Evolutionary conservation across 2,329 filamentous ascomycete genomes (phyloP).

Genomic region (Grosmannia serpens): DNA sequence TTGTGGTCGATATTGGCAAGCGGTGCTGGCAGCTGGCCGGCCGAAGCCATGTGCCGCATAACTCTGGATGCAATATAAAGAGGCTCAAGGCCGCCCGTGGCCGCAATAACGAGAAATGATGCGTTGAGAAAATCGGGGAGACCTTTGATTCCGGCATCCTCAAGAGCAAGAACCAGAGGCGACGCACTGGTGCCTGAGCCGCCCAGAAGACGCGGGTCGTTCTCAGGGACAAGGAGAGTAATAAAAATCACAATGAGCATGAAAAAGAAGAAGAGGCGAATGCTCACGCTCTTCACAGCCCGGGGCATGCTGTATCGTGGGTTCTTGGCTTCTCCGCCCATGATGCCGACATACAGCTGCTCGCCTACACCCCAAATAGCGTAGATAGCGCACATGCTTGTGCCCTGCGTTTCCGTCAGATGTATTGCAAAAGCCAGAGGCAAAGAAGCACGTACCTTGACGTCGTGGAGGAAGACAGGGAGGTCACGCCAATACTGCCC

Average conservation of each 20-base stretch:
- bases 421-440: neutral
- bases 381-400: neutral
- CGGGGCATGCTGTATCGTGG: neutral
- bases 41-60: neutral
- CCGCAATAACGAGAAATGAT: neutral
- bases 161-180: neutral
- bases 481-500: neutral
- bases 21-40: neutral
- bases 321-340: neutral
- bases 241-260: neutral
- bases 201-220: neutral
- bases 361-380: neutral
- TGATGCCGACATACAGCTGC: neutral
- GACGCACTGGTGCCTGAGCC: neutral
- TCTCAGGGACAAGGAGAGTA: neutral
- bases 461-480: neutral
- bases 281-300: neutral
- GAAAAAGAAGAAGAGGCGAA: constrained; percentile 1
- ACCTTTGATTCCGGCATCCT: neutral
- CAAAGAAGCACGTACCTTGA: neutral
- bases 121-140: neutral
- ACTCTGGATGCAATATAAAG: neutral
- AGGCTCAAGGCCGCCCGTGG: neutral
- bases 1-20: neutral
- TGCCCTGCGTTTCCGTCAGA: neutral